Percentiles rank a stretch among this genome's conserved stretches.
phyloP scores from a whole-genome alignment of 169 alveolate genomes.

The Plasmodium malariae region DNA sequence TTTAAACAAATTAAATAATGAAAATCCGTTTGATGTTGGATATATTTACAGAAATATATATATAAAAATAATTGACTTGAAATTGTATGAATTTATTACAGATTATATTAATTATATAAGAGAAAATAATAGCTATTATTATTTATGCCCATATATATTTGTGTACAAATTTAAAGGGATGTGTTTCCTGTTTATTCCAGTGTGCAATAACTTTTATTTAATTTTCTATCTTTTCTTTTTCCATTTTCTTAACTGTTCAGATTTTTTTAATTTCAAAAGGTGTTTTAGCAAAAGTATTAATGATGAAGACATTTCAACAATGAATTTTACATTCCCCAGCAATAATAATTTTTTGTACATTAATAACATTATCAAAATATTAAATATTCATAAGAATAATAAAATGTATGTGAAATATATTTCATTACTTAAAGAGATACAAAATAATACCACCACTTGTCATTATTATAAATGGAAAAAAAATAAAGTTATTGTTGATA shows the following conservation, averaged over 20 bases:
- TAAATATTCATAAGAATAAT: conserved; percentile 31
- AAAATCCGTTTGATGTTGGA: conserved; percentile 46
- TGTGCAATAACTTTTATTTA: conserved; percentile 63
- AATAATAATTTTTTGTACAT: conserved; percentile 49
- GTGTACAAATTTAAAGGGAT: conserved; percentile 43
- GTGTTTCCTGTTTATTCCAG: conserved; percentile 56
- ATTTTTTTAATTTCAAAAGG: conserved; percentile 61
- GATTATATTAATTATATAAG: conserved; percentile 53
- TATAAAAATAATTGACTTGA: conserved; percentile 68
- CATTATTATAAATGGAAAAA: conserved; percentile 70
- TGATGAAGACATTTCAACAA: conserved; percentile 44
- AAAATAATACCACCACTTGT: not conserved
- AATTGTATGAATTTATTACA: conserved; percentile 46
- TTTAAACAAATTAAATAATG: conserved; percentile 17
- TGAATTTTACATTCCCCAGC: conserved; percentile 12
- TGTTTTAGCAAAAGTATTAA: conserved; percentile 47
- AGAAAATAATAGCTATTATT: conserved; percentile 64
- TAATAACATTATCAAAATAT: conserved; percentile 58
- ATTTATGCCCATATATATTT: conserved; percentile 54
- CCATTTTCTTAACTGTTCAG: conserved; percentile 62
- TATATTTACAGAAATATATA: conserved; percentile 67
- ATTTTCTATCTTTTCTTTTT: conserved; percentile 52
- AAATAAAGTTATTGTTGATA: conserved; percentile 46
- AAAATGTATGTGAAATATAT: conserved; percentile 43
- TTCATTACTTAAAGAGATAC: conserved; percentile 13